Conservation (phyloP, 306 rosid species). For the Vigna radiata region DNA sequence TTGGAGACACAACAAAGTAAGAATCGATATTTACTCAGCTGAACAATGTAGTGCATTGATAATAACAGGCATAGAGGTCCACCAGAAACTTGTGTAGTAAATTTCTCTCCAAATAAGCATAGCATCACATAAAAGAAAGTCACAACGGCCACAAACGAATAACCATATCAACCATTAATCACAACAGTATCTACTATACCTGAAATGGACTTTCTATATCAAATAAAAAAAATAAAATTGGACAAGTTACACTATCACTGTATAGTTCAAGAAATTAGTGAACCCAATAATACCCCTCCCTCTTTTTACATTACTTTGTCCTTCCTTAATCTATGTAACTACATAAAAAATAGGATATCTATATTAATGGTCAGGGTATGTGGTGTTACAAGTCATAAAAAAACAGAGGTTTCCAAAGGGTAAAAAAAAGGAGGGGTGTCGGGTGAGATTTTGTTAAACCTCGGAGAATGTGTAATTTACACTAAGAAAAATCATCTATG, state of each 20-base stretch:
- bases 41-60: background rate
- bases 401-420: background rate
- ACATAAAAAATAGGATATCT: background rate
- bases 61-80: background rate
- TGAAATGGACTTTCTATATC: background rate
- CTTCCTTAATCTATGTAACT: background rate
- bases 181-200: constrained; percentile 8
- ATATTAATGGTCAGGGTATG: background rate
- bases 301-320: background rate
- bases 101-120: background rate
- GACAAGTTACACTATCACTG: background rate
- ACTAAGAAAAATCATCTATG: constrained; percentile 16
- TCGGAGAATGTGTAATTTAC: background rate
- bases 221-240: background rate
- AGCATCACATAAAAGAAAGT: constrained; percentile 9
- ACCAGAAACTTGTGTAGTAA: background rate
- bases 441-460: background rate
- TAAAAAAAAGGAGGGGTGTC: background rate
- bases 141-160: constrained; percentile 2
- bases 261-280: background rate
- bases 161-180: constrained; percentile 8
- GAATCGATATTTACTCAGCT: background rate
- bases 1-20: background rate
- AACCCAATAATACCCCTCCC: background rate
- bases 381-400: background rate